A percentile compares a stretch with the other conserved stretches of the same genome.
Evolutionary conservation across 257 asterid species (phyloP).

Genomic region (Marsdenia floribunda): DNA sequence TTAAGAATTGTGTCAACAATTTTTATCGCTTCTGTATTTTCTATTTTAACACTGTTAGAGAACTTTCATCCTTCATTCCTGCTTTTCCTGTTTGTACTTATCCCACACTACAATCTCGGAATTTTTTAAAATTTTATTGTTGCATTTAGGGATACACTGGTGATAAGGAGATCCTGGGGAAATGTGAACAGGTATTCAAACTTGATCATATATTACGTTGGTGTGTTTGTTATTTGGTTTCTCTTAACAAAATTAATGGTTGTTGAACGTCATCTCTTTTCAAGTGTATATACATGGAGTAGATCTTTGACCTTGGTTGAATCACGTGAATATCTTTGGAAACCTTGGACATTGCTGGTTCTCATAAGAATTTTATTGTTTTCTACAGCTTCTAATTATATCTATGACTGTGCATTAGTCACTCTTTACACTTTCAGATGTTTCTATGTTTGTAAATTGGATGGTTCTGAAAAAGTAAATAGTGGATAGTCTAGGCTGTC

Average conservation of each 20-base stretch:
- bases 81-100: background rate
- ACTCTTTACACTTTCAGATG: background rate
- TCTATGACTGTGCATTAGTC: background rate
- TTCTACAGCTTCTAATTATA: background rate
- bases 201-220: conserved; percentile 15
- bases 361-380: background rate
- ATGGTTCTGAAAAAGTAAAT: background rate
- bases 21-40: background rate
- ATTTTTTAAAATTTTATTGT: conserved; percentile 22
- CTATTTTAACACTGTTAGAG: background rate
- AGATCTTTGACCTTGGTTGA: background rate
- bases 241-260: background rate
- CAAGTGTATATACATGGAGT: background rate
- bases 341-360: background rate
- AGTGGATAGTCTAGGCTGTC: background rate
- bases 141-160: conserved; percentile 67
- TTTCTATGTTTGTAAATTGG: background rate
- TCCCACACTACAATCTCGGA: background rate
- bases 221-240: background rate
- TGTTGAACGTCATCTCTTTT: background rate
- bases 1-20: background rate
- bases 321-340: background rate
- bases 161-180: conserved; percentile 80
- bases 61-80: background rate
- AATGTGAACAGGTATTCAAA: conserved; percentile 87